Percentiles rank a stretch among this genome's conserved stretches.
Conservation (phyloP, 306 rosid species). For the Calophaca sinica region DNA sequence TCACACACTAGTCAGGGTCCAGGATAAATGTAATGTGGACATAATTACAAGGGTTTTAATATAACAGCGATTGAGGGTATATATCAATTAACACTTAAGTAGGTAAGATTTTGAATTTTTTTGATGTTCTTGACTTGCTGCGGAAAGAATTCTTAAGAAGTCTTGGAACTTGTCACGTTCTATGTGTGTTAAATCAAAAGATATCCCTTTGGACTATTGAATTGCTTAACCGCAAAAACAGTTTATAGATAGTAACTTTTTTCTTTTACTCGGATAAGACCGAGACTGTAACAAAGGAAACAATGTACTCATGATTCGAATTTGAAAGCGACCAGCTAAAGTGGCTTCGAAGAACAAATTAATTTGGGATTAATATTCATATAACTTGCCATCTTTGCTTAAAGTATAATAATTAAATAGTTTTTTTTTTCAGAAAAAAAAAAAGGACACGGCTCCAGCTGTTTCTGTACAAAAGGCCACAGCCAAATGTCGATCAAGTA, state of each 20-base stretch:
- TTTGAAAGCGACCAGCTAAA: constrained; percentile 55
- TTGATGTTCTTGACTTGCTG: no score
- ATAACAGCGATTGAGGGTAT: no score
- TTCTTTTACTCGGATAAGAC: constrained; percentile 45
- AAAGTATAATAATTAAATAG: constrained; percentile 47
- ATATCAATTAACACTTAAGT: no score
- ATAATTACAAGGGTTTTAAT: no score
- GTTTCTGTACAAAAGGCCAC: constrained; percentile 27
- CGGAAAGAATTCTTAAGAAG: background rate
- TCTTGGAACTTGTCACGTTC: constrained; percentile 35
- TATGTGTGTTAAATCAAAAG: constrained; percentile 37
- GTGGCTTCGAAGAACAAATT: constrained; percentile 64
- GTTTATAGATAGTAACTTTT: constrained; percentile 43
- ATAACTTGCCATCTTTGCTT: constrained; percentile 61
- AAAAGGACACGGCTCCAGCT: constrained; percentile 44
- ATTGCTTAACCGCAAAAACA: constrained; percentile 74
- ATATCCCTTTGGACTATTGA: constrained; percentile 46
- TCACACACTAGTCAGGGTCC: no score
- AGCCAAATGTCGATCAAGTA: constrained; percentile 56
- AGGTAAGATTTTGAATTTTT: no score
- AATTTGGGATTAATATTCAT: constrained; percentile 21
- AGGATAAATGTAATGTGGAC: no score
- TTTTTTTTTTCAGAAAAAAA: background rate
- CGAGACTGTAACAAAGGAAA: constrained; percentile 41
- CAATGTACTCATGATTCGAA: constrained; percentile 29